These are phyloP conservation scores for Agrocybe pediades DNA, from an alignment of 768 basidiomycete species.

Conservation along the genomic window DNA sequence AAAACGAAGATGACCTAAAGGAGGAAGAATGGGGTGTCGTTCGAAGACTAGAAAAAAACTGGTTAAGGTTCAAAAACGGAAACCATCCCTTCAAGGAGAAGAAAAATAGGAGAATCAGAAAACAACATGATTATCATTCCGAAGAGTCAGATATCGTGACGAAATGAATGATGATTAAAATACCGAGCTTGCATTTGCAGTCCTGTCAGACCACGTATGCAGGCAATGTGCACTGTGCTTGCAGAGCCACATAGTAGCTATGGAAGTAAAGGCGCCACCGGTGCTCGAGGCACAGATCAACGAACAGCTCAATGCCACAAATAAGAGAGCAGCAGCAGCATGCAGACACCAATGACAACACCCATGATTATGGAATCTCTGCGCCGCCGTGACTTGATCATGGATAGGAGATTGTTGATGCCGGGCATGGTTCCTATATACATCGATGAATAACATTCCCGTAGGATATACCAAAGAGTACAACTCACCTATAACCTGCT, in stretches of 20 bases:
- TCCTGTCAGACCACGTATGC: neutral
- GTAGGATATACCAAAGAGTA: neutral
- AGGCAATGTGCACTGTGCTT: neutral
- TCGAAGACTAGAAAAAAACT: slow-evolving; percentile 68
- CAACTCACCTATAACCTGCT: slow-evolving; percentile 76
- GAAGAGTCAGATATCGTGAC: slow-evolving; percentile 14
- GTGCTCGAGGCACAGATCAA: neutral
- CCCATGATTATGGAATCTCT: slow-evolving; percentile 91
- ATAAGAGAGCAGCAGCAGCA: slow-evolving; percentile 55
- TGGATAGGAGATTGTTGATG: slow-evolving; percentile 83
- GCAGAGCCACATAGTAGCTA: too few species aligned
- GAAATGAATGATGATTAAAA: neutral
- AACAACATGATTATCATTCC: slow-evolving; percentile 15
- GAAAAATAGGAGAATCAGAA: slow-evolving; percentile 17
- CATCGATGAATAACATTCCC: neutral
- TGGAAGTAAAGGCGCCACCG: too few species aligned
- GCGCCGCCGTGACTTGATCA: slow-evolving; percentile 91
- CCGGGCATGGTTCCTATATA: slow-evolving; percentile 87
- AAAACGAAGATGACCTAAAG: slow-evolving; percentile 29
- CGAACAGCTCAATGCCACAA: slow-evolving; percentile 40
- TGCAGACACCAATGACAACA: slow-evolving; percentile 82
- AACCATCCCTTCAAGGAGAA: slow-evolving; percentile 32
- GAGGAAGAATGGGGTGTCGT: slow-evolving; percentile 63
- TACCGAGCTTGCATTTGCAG: neutral
- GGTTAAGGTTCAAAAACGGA: slow-evolving; percentile 59